Base-by-base conservation (phyloP, 345 rosid genomes). In the Psidium guajava region DNA sequence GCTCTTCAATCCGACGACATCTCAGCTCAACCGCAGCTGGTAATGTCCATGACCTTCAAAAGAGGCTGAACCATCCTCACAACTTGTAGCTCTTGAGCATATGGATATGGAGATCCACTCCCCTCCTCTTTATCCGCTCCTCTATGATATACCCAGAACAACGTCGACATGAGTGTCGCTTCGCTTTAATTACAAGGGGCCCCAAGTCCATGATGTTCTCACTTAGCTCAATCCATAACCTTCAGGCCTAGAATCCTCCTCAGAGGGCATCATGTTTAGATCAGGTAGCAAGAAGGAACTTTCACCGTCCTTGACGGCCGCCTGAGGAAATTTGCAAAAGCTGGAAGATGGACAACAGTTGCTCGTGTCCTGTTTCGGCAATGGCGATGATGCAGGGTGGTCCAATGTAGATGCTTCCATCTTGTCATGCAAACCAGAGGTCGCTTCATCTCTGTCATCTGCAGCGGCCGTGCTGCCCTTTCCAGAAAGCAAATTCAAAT, bases 221-320 rank as follows among this genome's bases (percentile, higher is more conserved):
- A 0, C 47, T 69, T 69, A 69, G 77, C 77, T 69, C 77, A 69
- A 69, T 44, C 77, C 77, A 69, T 36, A 2, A 32, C 36, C 47
- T 56, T 56, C 27, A 24, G 27, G 61, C 27, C 61, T 56, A 55
- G 87, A 84, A 8, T 92, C 95, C 83, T 89, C 95, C n/a, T 91
- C 96, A 0, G 82, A 81, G 3, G 94, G 95, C 90, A 88, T 88
- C 93, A 92, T 92, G 73, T 95, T 95, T 58, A 95, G 90, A 91
- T 95, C 98, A 83, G 97, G 96, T 36, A 93, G 86, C 75, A 91
- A 8, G 88, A 91, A 90, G 40, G 81, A 82, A 85, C 77, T 40
- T 0, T 89, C 86, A 42, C 86, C 83, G 40, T 18, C 85, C 1
- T 82, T 53, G 20, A 77, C 21, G 22, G 2, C 64, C 51, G 82